Evolutionary conservation across 345 rosid genomes (phyloP).

Genomic region (Lepidium didymum): DNA sequence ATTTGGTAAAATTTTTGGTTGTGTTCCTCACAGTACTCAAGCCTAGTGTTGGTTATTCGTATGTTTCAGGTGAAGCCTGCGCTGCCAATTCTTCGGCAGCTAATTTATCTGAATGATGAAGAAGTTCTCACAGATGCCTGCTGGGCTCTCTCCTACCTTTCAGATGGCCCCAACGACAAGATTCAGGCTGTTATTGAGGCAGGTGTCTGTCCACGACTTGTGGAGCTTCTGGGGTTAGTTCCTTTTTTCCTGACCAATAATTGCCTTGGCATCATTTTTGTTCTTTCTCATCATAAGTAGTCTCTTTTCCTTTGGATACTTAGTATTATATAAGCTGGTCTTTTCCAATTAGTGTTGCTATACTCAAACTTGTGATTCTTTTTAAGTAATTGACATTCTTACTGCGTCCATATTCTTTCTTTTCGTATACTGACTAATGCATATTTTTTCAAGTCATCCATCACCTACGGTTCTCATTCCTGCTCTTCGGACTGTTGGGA

Average conservation of each 20-base stretch:
- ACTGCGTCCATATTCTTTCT: background rate
- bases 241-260: background rate
- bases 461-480: slow-evolving; percentile 77
- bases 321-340: background rate
- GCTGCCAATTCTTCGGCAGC: slow-evolving; percentile 62
- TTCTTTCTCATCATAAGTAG: slow-evolving; percentile 3
- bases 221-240: slow-evolving; percentile 72
- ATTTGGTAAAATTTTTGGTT: background rate
- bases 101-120: slow-evolving; percentile 64
- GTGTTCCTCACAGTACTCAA: background rate
- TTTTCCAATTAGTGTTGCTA: background rate
- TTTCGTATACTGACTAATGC: slow-evolving; percentile 12
- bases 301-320: background rate
- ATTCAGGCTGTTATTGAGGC: slow-evolving; percentile 81
- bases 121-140: slow-evolving; percentile 90
- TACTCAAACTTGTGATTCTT: slow-evolving; percentile 1
- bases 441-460: slow-evolving; percentile 51
- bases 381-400: slow-evolving; percentile 2
- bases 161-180: slow-evolving; percentile 86
- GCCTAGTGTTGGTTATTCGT: background rate
- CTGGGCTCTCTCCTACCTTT: slow-evolving; percentile 57
- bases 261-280: slow-evolving; percentile 5
- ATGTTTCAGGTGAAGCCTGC: slow-evolving; percentile 71
- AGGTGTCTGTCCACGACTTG: slow-evolving; percentile 73
- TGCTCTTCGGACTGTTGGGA: slow-evolving; percentile 78